Evolutionary conservation across 2,329 filamentous ascomycete genomes (phyloP).

Genomic region (Neopestalotiopsis sp.): DNA sequence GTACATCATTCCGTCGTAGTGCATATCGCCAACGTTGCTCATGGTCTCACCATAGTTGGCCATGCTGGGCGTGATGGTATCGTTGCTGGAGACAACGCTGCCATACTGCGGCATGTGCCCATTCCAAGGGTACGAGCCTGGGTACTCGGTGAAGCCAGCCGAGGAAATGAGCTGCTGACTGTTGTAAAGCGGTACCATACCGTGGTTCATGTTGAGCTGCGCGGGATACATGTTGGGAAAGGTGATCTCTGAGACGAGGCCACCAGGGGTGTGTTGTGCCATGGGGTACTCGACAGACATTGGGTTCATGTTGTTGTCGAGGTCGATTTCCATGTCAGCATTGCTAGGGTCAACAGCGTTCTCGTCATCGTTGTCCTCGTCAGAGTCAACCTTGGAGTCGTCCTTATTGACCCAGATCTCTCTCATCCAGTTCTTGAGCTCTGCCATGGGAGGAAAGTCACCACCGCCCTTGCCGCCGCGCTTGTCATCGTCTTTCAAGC

Average conservation of each 20-base stretch:
- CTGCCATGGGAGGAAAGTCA: conserved; percentile 60
- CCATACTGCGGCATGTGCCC: conserved; percentile 31
- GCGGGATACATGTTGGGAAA: conserved; percentile 24
- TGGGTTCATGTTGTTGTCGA: conserved; percentile 28
- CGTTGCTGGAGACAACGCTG: conserved; percentile 33
- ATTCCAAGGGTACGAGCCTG: conserved; percentile 25
- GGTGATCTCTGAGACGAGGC: conserved; percentile 25
- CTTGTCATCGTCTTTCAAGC: conserved; percentile 49
- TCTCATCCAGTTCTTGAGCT: conserved; percentile 65
- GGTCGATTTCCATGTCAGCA: conserved; percentile 38
- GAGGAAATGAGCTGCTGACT: conserved; percentile 34
- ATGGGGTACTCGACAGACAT: conserved; percentile 20
- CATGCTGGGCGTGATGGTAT: conserved; percentile 32
- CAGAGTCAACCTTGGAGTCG: conserved; percentile 32
- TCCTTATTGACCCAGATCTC: conserved; percentile 51
- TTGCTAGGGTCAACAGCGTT: conserved; percentile 41
- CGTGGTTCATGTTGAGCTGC: conserved; percentile 26
- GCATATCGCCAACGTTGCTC: conserved; percentile 29
- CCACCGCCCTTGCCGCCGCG: conserved; percentile 60
- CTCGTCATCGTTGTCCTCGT: conserved; percentile 46
- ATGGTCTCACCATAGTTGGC: conserved; percentile 28
- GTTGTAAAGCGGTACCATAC: conserved; percentile 24
- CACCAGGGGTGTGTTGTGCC: conserved; percentile 17
- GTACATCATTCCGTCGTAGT: conserved; percentile 32
- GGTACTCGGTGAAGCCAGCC: conserved; percentile 33